These are phyloP conservation scores for Vanrija sp. DNA, from an alignment of 1,284 basidiomycete genomes.

Conservation along the genomic window DNA sequence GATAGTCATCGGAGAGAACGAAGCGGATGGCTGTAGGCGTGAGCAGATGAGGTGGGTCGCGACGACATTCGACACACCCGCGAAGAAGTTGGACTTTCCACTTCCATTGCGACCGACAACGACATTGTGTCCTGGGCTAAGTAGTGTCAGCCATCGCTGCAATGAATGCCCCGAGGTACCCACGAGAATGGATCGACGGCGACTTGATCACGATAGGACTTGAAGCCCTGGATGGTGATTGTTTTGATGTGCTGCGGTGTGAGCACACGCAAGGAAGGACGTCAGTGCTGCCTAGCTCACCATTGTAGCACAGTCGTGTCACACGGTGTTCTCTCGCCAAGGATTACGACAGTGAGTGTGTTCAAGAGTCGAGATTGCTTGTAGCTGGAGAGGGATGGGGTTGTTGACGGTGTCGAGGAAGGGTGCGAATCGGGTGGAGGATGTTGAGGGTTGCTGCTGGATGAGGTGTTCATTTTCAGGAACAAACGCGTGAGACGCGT, in stretches of 20 bases:
- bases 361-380: background rate
- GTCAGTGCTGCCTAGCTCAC: slow-evolving; percentile 9
- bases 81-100: slow-evolving; percentile 96
- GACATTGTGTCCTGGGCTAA: slow-evolving; percentile 79
- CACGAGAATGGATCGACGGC: slow-evolving; percentile 56
- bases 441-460: no score
- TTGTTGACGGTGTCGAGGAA: background rate
- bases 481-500: slow-evolving; percentile 2
- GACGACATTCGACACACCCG: slow-evolving; percentile 54
- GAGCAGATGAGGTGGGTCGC: background rate
- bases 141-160: slow-evolving; percentile 24
- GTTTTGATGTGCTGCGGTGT: slow-evolving; percentile 76
- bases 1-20: slow-evolving; percentile 95
- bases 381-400: background rate
- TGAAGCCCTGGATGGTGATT: slow-evolving; percentile 90
- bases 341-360: background rate
- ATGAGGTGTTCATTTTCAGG: background rate
- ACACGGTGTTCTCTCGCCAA: no score
- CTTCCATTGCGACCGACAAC: slow-evolving; percentile 93
- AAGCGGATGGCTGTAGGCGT: slow-evolving; percentile 76
- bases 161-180: slow-evolving; percentile 11
- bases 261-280: background rate
- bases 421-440: background rate
- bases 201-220: slow-evolving; percentile 72
- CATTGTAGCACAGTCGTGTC: slow-evolving; percentile 10